Base-by-base conservation (phyloP, 2,329 filamentous ascomycete genomes). In the Aspergillus fructus region DNA sequence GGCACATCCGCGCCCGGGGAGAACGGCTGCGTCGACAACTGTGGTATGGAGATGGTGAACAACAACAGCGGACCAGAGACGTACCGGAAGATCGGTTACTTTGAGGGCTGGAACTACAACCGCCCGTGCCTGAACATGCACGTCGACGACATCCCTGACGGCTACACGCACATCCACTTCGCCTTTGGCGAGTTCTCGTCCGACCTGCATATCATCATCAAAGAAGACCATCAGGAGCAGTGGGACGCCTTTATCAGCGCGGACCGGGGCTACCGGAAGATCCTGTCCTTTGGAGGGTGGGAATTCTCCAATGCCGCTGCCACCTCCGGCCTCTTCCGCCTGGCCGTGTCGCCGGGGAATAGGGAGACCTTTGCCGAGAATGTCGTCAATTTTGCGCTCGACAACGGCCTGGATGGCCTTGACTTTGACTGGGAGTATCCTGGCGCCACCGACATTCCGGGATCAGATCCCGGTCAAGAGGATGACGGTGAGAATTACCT, bases 281-380 rank as follows among this genome's bases (percentile, higher is more conserved):
- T 80, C 34, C 19, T 79, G 9, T 73, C 74, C 0, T 73, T 80
- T 60, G 77, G 78, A 19, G 78, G 78, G 27, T 79, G 78, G 78
- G 66, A 63, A 21, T 74, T 75, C 56, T 76, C 71, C 2, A 78
- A 76, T 0, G 64, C 67, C 1, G 67, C 73, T 0, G 64, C 49
- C 3, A 76, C 74, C 0, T 77, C 70, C 52, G 30, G 53, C 11
- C 73, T 78, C 40, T 74, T 80, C 53, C 68, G 77, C 2, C 56
- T 74, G 7, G 74, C 56, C 15, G 67, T 76, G 27, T 23, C 30
- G 40, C 24, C 41, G 17, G 50, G n/a, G 21, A 53, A 53, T 17
- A 24, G 40, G 12, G 50, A 45, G 27, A 34, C 23, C 5, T 46
- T 46, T 33, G 64, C 68, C 8, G 59, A 67, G n/a, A 76, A 76